A percentile compares a stretch with the other conserved stretches of the same genome.
Conservation (phyloP, 305 asterid species). For the Salvia sclarea region DNA sequence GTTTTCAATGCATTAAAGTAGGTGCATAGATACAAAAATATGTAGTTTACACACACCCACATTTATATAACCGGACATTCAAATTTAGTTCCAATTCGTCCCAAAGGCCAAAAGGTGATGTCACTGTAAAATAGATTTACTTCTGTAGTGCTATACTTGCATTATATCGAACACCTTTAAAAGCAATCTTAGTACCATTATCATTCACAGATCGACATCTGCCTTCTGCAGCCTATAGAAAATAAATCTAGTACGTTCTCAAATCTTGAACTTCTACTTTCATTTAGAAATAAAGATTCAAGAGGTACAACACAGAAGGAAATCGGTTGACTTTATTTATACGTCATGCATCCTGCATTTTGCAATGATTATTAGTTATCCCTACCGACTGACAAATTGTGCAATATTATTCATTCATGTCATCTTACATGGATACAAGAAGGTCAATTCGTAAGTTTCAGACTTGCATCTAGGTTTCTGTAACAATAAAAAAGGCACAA, state of each 20-base stretch:
- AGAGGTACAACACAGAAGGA: not conserved
- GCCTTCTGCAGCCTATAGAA: conserved; percentile 5
- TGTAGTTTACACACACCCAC: not conserved
- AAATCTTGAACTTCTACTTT: not conserved
- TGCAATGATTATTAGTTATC: not conserved
- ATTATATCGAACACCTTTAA: not conserved
- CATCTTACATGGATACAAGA: not conserved
- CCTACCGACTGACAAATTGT: not conserved
- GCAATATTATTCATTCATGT: not conserved
- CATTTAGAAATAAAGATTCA: not conserved
- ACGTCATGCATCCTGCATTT: not conserved
- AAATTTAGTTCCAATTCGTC: not conserved
- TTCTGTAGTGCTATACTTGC: not conserved
- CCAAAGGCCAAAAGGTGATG: not conserved
- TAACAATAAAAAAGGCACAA: not conserved
- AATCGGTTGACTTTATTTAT: not conserved
- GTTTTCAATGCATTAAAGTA: not conserved
- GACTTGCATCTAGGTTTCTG: not conserved
- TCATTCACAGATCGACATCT: not conserved
- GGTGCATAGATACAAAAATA: not conserved
- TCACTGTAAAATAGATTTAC: not conserved
- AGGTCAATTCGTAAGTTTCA: not conserved
- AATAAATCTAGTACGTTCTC: not conserved
- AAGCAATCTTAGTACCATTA: not conserved
- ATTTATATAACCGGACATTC: not conserved